Percentiles rank a stretch among this genome's conserved stretches.
Conservation (phyloP, 2,329 filamentous ascomycete genomes). For the Lachnellula subtilissima region DNA sequence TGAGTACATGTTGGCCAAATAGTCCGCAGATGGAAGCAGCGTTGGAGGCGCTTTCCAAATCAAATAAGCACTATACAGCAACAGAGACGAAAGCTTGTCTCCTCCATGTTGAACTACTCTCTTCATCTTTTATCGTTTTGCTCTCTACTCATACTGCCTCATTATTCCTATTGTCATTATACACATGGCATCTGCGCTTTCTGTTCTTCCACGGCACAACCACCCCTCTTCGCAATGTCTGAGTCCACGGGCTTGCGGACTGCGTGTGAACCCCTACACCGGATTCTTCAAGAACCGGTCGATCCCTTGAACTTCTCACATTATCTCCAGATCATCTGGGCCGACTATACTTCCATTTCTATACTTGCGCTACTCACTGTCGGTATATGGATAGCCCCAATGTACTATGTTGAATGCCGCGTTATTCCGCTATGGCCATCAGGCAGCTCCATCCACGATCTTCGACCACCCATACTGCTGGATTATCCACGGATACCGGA, state of each 20-base stretch:
- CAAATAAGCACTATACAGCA: too few relatives aligned
- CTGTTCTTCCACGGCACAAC: neutral
- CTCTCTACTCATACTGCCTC: neutral
- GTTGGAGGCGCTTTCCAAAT: neutral
- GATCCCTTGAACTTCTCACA: neutral
- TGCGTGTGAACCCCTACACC: neutral
- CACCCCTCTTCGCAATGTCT: neutral
- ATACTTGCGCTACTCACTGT: slow-evolving; percentile 4
- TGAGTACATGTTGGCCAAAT: too few relatives aligned
- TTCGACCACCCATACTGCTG: slow-evolving; percentile 10
- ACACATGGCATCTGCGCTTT: neutral
- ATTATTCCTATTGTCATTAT: neutral
- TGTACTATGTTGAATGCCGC: slow-evolving; percentile 15
- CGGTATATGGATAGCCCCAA: slow-evolving; percentile 15
- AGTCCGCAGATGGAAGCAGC: neutral
- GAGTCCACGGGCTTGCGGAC: neutral
- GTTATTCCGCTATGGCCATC: slow-evolving; percentile 10
- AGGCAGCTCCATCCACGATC: neutral
- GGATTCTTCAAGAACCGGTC: neutral
- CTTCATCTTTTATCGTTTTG: neutral
- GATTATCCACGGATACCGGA: slow-evolving; percentile 15
- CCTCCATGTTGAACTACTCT: neutral
- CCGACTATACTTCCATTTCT: slow-evolving; percentile 12
- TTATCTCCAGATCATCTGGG: neutral
- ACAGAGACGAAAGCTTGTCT: neutral